These are phyloP conservation scores for Saccharomyces kudriavzevii DNA, from an alignment of 805 yeast genomes.

Conservation along the genomic window DNA sequence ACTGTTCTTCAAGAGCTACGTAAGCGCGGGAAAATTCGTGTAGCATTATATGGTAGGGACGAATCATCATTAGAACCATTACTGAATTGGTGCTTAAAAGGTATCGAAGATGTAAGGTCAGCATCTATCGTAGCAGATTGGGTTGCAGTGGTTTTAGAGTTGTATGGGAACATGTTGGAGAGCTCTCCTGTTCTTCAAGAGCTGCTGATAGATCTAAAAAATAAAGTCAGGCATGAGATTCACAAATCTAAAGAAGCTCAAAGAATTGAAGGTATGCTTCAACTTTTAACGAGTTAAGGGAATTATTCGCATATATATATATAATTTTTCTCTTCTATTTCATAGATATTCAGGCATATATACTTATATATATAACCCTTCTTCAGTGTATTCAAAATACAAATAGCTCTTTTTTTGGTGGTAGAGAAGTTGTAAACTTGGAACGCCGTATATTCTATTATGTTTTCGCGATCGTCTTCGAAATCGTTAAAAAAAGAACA, in stretches of 20 bases:
- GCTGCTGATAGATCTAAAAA: conserved; percentile 50
- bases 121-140: conserved; percentile 57
- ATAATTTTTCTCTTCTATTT: neutral
- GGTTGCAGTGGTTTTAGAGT: conserved; percentile 59
- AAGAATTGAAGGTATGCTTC: conserved; percentile 88
- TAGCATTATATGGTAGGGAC: conserved; percentile 75
- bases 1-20: conserved; percentile 82
- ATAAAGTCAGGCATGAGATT: conserved; percentile 60
- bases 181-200: conserved; percentile 72
- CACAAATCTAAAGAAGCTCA: conserved; percentile 79
- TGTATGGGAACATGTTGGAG: conserved; percentile 70
- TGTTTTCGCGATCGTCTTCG: neutral
- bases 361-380: neutral
- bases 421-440: neutral
- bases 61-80: conserved; percentile 81
- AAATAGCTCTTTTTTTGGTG: neutral
- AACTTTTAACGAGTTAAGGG: conserved; percentile 49
- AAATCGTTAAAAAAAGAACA: neutral
- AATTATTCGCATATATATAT: neutral
- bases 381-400: neutral
- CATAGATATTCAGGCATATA: neutral
- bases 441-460: neutral
- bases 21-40: conserved; percentile 78
- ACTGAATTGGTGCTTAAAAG: conserved; percentile 71
- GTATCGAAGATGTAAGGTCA: conserved; percentile 73